Percentiles rank a stretch among this genome's conserved stretches.
phyloP scores from a whole-genome alignment of 2,329 filamentous ascomycete genomes.

The Diaporthe caulivora region DNA sequence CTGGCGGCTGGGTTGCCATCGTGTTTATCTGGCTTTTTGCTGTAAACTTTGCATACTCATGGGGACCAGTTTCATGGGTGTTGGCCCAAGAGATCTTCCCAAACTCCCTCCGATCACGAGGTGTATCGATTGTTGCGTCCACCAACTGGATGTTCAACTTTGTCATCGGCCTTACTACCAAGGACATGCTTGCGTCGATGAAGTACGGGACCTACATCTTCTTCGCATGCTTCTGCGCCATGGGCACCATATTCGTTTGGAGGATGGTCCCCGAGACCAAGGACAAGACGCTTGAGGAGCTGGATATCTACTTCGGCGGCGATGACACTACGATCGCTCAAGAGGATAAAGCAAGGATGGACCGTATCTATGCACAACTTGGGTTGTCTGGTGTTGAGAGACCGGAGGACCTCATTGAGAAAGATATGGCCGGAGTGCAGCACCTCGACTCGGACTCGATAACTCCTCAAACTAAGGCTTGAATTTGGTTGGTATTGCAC shows the following conservation, averaged over 20 bases:
- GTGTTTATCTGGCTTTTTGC: slow-evolving; percentile 42
- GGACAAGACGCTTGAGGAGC: slow-evolving; percentile 42
- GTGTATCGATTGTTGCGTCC: slow-evolving; percentile 42
- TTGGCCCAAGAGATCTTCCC: slow-evolving; percentile 45
- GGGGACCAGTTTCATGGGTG: slow-evolving; percentile 51
- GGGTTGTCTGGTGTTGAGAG: slow-evolving; percentile 46
- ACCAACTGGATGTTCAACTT: slow-evolving; percentile 47
- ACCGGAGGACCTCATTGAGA: slow-evolving; percentile 42
- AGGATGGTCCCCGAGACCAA: slow-evolving; percentile 48
- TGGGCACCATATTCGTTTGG: slow-evolving; percentile 48
- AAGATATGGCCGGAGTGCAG: slow-evolving; percentile 9
- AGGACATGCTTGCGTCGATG: slow-evolving; percentile 41
- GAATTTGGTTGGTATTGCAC: not conserved
- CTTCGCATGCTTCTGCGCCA: slow-evolving; percentile 54
- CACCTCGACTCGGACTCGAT: slow-evolving; percentile 23
- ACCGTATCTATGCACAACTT: slow-evolving; percentile 42
- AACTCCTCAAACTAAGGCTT: not conserved
- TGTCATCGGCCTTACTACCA: slow-evolving; percentile 39
- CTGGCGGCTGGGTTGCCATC: slow-evolving; percentile 38
- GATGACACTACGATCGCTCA: slow-evolving; percentile 49
- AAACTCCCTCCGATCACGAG: slow-evolving; percentile 43
- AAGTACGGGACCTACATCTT: slow-evolving; percentile 53
- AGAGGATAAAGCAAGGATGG: slow-evolving; percentile 47
- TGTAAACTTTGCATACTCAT: slow-evolving; percentile 52
- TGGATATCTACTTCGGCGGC: slow-evolving; percentile 49